phyloP scores from a whole-genome alignment of 768 basidiomycete species.

The Lentinula aciculospora region DNA sequence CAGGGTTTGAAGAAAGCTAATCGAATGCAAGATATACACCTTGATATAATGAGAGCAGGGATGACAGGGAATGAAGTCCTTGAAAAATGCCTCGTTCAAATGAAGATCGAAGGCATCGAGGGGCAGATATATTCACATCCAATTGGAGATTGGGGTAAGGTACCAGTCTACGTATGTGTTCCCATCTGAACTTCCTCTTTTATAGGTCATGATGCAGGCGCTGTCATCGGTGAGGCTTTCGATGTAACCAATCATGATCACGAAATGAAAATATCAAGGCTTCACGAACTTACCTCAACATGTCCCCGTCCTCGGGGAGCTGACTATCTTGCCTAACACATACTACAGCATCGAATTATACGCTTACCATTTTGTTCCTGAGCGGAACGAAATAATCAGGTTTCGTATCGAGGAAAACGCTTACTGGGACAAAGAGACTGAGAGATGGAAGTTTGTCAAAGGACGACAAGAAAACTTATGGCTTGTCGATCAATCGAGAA shows the following conservation, averaged over 20 bases:
- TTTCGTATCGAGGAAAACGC: conserved; percentile 42
- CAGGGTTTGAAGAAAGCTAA: conserved; percentile 41
- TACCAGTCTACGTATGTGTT: neutral
- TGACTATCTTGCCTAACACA: conserved; percentile 40
- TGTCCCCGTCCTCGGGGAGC: conserved; percentile 42
- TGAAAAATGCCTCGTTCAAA: conserved; percentile 31
- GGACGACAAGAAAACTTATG: conserved; percentile 46
- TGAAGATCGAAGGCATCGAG: conserved; percentile 37
- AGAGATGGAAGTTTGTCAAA: conserved; percentile 42
- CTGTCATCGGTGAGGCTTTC: conserved; percentile 35
- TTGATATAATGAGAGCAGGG: conserved; percentile 37
- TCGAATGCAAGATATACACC: conserved; percentile 45
- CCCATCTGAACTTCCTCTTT: neutral
- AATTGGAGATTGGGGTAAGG: conserved; percentile 47
- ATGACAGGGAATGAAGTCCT: conserved; percentile 44
- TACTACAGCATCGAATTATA: conserved; percentile 52
- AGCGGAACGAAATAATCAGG: conserved; percentile 40
- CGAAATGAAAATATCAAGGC: conserved; percentile 19
- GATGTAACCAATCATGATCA: neutral
- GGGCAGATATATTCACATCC: conserved; percentile 50
- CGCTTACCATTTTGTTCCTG: conserved; percentile 42
- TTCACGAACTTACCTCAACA: conserved; percentile 37
- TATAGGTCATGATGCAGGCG: conserved; percentile 36
- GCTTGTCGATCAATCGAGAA: conserved; percentile 23
- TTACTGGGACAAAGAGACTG: conserved; percentile 30